Base-by-base conservation (phyloP, 1,284 basidiomycete species). In the Microbotryum saponariae region DNA sequence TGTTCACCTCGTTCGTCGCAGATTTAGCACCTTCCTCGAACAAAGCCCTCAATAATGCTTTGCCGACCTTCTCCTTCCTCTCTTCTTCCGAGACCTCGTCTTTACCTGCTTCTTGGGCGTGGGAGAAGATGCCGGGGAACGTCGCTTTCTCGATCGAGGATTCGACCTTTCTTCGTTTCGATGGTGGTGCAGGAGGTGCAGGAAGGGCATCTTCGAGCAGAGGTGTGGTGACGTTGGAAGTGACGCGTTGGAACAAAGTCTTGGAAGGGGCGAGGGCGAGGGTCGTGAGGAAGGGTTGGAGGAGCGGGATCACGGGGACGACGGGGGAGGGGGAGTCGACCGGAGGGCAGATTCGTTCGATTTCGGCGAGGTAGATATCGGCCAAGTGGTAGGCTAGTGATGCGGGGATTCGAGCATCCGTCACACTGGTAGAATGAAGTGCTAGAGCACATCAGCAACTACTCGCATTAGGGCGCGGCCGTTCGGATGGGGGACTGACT, bases 291-390 rank as follows among this genome's bases (percentile, higher is more conserved):
- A 90, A 88, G 10, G 90, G 89, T 7, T 75, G 71, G 46, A 91
- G 73, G 23, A 92, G 70, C 0, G 77, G 75, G 9, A 77, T 72
- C 10, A 91, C 76, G 6, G 88, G 89, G 1, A 12, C 77, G 16
- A 31, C 72, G 62, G 21, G 67, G 66, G 25, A 53, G 55, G 48
- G 74, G 59, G 37, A 73, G 59, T 7, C 72, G 73, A 27, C 69
- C 54, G 10, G 10, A 7, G 70, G 18, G n/a, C 81, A 69, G 5
- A 83, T 84, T 71, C 88, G 91, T 72, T 97, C 84, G 33, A 98
- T 82, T 75, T 98, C 94, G 68, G 89, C 86, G 9, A 96, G 76
- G 76, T 90, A 97, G 53, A 97, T 85, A 73, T 98, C 94, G 27
- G 85, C 80, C 9, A 98, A 74, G 74, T 98, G 94, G 72, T 88